Percentiles rank a stretch among this genome's conserved stretches.
Conservation (phyloP, 2,329 filamentous ascomycete genomes). For the Zarea fungicola region DNA sequence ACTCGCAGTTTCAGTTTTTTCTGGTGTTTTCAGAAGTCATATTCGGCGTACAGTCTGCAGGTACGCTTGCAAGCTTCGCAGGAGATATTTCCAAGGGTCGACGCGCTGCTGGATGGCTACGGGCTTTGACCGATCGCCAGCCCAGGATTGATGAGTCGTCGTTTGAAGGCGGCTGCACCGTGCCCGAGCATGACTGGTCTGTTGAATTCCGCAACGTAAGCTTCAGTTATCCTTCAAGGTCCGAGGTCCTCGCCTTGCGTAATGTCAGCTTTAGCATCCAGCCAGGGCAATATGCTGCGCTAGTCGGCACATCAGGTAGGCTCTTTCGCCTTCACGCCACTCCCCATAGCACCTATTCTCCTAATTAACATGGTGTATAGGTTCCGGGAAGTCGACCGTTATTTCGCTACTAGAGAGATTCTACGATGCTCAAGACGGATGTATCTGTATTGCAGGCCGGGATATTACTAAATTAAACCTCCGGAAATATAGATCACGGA, state of each 20-base stretch:
- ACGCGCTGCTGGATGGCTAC: too few species aligned
- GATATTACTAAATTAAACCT: constrained; percentile 34
- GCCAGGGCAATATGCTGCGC: constrained; percentile 37
- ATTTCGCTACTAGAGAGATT: constrained; percentile 49
- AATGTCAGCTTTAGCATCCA: not conserved
- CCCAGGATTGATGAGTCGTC: constrained; percentile 5
- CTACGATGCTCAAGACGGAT: constrained; percentile 43
- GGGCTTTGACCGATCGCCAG: too few species aligned
- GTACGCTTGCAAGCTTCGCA: constrained; percentile 10
- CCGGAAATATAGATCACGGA: constrained; percentile 33
- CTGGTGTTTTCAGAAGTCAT: constrained; percentile 44
- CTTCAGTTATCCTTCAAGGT: not conserved
- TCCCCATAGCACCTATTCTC: too few species aligned
- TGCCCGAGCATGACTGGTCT: constrained; percentile 11
- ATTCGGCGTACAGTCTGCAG: not conserved
- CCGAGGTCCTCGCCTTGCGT: not conserved
- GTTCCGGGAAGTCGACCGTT: constrained; percentile 46
- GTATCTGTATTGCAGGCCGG: constrained; percentile 31
- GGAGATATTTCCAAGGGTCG: too few species aligned
- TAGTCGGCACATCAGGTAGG: constrained; percentile 40
- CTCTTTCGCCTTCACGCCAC: too few species aligned
- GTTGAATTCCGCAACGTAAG: not conserved
- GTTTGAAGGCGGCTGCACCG: constrained; percentile 15
- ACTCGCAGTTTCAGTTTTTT: constrained; percentile 41
- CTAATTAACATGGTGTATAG: too few species aligned